Evolutionary conservation across 2,329 filamentous ascomycete species (phyloP), one percentile per base, ranked within the genome.

Genomic region (Aspergillus ibericus): DNA sequence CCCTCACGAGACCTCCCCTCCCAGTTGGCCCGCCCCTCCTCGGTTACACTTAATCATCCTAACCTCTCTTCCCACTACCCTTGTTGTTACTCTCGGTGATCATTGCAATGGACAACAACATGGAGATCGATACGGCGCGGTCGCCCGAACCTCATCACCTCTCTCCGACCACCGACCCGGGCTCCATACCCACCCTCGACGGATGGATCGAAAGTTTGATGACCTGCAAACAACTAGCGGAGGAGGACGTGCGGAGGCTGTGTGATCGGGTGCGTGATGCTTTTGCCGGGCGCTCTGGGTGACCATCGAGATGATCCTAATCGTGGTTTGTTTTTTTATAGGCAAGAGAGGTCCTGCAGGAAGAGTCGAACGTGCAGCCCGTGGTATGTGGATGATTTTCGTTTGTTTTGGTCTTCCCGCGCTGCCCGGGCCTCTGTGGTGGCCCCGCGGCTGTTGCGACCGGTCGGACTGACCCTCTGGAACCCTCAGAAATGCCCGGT

Each of bases 151-250:
- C 86, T 66, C 85, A 91, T 75, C 89, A 89, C 73, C 79, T 96
- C 69, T 86, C 89, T 60, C 86, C 92, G 52, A 82, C 87, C 56
- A 84, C 87, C 71, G 95, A 98, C 81, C 90, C 93, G 56, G 88
- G 93, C 61, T 91, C 92, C 68, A 95, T 96, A 81, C 88, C 90
- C 62, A 96, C 92, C 61, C 84, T 99, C 64, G 95, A 99, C 76
- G 92, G 93, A 73, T 99, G 95, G 95, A 98, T 99, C 75, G 93
- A 97, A 84, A 93, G 85, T 81, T 83, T 99, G 80, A 98, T 99
- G 93, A 88, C 81, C 75, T 99, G 95, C 90, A 99, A 99, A 83
- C 95, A 98, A 84, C 84, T 99, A 78, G 87, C 91, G 62, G 95
- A 99, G 82, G 83, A 86, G 66, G 95, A 99, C 76, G 95, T 99